phyloP scores from a whole-genome alignment of 306 rosid species.

The Trichosanthes truncata region DNA sequence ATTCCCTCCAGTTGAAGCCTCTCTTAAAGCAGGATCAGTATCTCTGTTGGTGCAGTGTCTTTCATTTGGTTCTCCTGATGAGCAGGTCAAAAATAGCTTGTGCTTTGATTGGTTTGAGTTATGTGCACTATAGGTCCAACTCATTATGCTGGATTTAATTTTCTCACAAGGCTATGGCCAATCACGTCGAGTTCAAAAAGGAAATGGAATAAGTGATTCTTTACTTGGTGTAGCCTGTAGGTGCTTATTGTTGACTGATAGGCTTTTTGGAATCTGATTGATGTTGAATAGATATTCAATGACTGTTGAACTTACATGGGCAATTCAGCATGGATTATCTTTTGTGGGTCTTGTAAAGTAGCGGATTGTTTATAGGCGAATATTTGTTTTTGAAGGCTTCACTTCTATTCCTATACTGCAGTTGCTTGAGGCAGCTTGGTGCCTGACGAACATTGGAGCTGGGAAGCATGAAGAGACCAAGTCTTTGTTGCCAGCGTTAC shows the following conservation, averaged over 20 bases:
- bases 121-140: neutral
- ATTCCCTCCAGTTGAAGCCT: constrained; percentile 85
- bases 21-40: constrained; percentile 73
- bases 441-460: constrained; percentile 96
- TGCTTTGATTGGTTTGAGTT: neutral
- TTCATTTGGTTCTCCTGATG: constrained; percentile 91
- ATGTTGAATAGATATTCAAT: neutral
- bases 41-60: constrained; percentile 74
- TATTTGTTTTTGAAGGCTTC: constrained; percentile 14
- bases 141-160: neutral
- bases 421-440: constrained; percentile 99
- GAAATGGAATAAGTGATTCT: neutral
- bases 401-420: constrained; percentile 33
- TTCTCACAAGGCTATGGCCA: neutral
- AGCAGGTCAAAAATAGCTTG: constrained; percentile 47
- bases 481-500: constrained; percentile 82
- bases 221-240: neutral
- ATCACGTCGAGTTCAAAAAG: neutral
- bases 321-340: neutral
- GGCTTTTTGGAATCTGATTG: neutral
- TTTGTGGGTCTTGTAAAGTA: neutral
- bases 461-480: constrained; percentile 88
- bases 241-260: neutral
- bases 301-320: neutral
- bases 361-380: neutral